Base-by-base conservation (phyloP, 2,329 filamentous ascomycete genomes). In the Cyclaneusma minus region DNA sequence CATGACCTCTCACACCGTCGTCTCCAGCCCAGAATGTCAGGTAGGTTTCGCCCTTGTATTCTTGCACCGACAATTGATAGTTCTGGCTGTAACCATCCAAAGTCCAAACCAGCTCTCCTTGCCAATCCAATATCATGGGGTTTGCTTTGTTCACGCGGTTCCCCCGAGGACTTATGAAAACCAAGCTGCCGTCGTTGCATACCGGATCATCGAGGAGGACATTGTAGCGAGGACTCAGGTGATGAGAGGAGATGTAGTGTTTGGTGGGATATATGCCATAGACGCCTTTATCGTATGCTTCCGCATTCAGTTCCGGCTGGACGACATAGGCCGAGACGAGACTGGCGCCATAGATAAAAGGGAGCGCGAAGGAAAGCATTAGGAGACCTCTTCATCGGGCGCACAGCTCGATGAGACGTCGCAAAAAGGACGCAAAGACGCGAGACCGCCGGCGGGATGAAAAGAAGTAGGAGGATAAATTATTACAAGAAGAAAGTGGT, bases 21-120 rank as follows among this genome's bases (percentile, higher is more conserved):
- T 56, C 42, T 7, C 59, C 59, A n/a, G 53, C 48, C 58, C 58
- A 62, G 35, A 61, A 62, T 0, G 56, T 60, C 25, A 63, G 37
- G 40, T 60, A 61, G 6, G 45, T 37, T 31, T 58, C 38, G 2
- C 51, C 55, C 30, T 48, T 50, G 34, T 55, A 62, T 6, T 40
- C 35, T 35, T 62, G 55, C 2, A 58, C 51, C 33, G 55, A 53
- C 4, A 60, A 38, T 35, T 60, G 58, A 33, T 61, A 60, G 5
- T 55, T 51, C 25, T 55, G 45, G 7, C 39, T 37, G 22, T 49
- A 48, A 19, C 43, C 36, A 3, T 30, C 21, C 16, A 43, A 47
- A 24, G 52, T 57, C 59, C 59, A 63, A 6, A 62, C 48, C 12
- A 62, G 36, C 30, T 56, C 46, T 5, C 58, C 58, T 3, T 49